A percentile compares a stretch with the other conserved stretches of the same genome.
Conservation (phyloP, 805 yeast species). For the Hanseniaspora singularis region DNA sequence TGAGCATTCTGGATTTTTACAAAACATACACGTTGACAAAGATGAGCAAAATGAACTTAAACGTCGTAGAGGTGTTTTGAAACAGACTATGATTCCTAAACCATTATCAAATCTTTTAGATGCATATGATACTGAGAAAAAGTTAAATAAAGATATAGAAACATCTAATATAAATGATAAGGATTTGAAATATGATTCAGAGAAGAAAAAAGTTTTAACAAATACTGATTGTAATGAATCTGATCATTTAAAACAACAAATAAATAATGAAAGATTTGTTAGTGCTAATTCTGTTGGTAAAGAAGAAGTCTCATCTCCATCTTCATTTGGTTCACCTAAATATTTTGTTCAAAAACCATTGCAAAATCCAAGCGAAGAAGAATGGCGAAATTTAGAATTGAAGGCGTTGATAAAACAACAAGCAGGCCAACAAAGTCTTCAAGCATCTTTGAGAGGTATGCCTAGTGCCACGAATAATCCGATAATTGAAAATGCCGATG, state of each 20-base stretch:
- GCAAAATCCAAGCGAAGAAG: constrained; percentile 23
- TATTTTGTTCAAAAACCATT: constrained; percentile 27
- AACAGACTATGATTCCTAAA: constrained; percentile 42
- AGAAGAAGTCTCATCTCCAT: not conserved
- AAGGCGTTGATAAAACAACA: constrained; percentile 29
- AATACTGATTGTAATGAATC: constrained; percentile 4
- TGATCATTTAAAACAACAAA: constrained; percentile 14
- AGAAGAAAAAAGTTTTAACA: not conserved
- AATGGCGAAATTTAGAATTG: constrained; percentile 27
- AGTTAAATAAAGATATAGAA: constrained; percentile 11
- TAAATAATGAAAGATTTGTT: not conserved
- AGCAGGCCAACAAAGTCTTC: constrained; percentile 27
- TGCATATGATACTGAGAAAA: constrained; percentile 26
- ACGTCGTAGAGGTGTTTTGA: constrained; percentile 39
- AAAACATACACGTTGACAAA: constrained; percentile 29
- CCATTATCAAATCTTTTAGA: constrained; percentile 40
- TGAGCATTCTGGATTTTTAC: constrained; percentile 30
- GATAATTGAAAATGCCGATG: constrained; percentile 6
- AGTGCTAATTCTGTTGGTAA: not conserved
- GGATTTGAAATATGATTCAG: not conserved
- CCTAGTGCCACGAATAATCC: constrained; percentile 8
- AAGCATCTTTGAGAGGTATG: constrained; percentile 26
- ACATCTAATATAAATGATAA: too few species aligned
- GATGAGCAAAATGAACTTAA: constrained; percentile 40
- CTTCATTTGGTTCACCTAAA: constrained; percentile 14